Evolutionary conservation across 495 filamentous ascomycete genomes (phyloP), one percentile per base, ranked within the genome.

Genomic region (Penicillium ochrochloron): DNA sequence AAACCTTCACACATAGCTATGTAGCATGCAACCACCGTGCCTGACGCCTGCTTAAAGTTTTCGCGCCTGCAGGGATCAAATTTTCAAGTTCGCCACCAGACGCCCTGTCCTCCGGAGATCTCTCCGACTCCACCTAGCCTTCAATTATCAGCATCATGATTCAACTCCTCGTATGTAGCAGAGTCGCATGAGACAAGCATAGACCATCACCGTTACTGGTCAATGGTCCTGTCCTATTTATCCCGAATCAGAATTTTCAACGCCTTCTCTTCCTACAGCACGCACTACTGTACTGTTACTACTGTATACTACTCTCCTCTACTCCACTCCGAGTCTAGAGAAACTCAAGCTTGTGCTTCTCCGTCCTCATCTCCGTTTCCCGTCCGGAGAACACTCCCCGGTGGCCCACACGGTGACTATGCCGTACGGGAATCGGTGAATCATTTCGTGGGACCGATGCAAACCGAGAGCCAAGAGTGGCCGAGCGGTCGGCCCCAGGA

Each of bases 391-490:
- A 23, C 7, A 15, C 1, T 34, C 35, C 17, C 21, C 31, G 6
- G 19, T 33, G 14, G 14, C 27, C 42, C 25, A 56, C 25, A 10
- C 19, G 39, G 37, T 41, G 15, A 44, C 17, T 25, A 19, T 61
- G 34, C 34, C 61, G 19, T 51, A 46, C 23, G 33, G 37, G 37
- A 44, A 23, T 50, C 60, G 60, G 50, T 29, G 46, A 44, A 33
- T 15, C 27, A 33, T 23, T 37, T 41, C 19, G 23, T 34, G 51
- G 14, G 23, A 57, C 64, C 67, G 67, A 70, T 41, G 19, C 19
- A 53, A 70, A 60, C 68, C 68, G 65, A 68, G 61, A 35, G 58
- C 67, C 58, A 62, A 63, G 67, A 61, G 33, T 17, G 51, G 41
- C 33, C 53, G 29, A 54, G 31, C 33, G 53, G 33, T 37, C 53